Base-by-base conservation (phyloP, 2,329 filamentous ascomycete genomes). In the Triangularia setosa region DNA sequence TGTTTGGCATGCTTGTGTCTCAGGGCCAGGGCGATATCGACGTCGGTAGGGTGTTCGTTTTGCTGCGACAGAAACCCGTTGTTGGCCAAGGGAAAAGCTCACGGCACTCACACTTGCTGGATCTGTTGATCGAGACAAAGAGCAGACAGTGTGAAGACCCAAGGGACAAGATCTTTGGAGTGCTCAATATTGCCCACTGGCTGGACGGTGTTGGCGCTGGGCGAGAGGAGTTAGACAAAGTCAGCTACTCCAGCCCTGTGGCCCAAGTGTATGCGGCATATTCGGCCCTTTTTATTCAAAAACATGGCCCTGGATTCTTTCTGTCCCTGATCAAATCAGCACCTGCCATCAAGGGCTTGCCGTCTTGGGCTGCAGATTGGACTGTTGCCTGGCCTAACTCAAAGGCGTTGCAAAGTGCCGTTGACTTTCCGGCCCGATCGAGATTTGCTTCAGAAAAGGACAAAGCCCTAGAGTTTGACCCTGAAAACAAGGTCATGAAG, bases 351-450 rank as follows among this genome's bases (percentile, higher is more conserved):
- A 40, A 54, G 7, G 54, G 54, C 4, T 27, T 66, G 11, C 65
- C 62, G 4, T 64, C 62, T 1, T 64, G 65, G 65, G 53, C 62
- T 9, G 58, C 62, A 7, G 65, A 67, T 40, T 67, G 56, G 56
- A 61, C 60, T 23, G 62, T 58, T 2, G 35, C 56, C 0, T 67
- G 60, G 62, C 62, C 65, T 7, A 63, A 66, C 40, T 12, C 28
- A 16, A 60, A 30, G 4, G 55, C 65, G 5, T 56, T 62, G 6
- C 25, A 18, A 18, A 56, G 18, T 8, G 18, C n/a, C 0, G 24
- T 33, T 21, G 56, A 30, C 6, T 58, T 30, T 5, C 11, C 33
- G 28, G 33, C 30, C 1, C 27, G n/a, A 9, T 55, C 27, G 21
- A 57, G 25, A 27, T 9, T 14, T 14, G 18, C 35, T 3, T 28